phyloP scores from a whole-genome alignment of 108 stramenopile genomes.

The Pelagomonas calceolata region DNA sequence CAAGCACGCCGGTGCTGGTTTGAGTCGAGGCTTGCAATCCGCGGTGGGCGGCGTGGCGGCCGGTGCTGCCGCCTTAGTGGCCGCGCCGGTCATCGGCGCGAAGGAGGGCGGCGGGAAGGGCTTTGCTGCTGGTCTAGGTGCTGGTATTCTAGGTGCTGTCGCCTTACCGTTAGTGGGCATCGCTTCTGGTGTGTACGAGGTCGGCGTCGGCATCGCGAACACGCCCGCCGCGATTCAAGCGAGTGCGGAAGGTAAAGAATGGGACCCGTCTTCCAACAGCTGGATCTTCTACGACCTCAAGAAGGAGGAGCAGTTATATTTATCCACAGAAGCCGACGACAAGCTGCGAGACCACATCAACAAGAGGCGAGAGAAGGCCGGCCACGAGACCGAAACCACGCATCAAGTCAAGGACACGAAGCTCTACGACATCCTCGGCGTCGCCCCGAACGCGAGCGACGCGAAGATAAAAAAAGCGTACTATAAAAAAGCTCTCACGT shows the following conservation, averaged over 20 bases:
- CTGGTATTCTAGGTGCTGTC: constrained; percentile 23
- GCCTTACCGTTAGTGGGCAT: constrained; percentile 13
- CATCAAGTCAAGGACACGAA: neutral
- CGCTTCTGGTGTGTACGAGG: constrained; percentile 15
- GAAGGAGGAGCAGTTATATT: constrained; percentile 33
- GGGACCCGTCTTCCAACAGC: constrained; percentile 62
- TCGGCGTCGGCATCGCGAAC: constrained; percentile 16
- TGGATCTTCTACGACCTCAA: constrained; percentile 63
- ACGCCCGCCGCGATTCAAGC: constrained; percentile 55
- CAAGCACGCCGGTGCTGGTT: neutral
- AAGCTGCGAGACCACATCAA: constrained; percentile 14
- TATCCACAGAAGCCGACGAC: constrained; percentile 2
- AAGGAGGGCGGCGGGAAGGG: constrained; percentile 5
- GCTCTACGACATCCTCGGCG: neutral
- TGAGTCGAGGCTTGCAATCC: neutral
- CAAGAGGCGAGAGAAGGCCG: constrained; percentile 7
- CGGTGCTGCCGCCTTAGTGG: neutral
- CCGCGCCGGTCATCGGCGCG: constrained; percentile 14
- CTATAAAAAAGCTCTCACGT: constrained; percentile 39
- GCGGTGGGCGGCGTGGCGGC: neutral
- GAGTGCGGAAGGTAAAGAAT: constrained; percentile 59
- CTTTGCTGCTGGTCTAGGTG: constrained; percentile 15
- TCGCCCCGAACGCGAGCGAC: neutral
- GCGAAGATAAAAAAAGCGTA: constrained; percentile 32
- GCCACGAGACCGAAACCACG: neutral